Percentiles rank a stretch among this genome's conserved stretches.
Conservation (phyloP, 139 green algal species). For the Eudorina sp. region DNA sequence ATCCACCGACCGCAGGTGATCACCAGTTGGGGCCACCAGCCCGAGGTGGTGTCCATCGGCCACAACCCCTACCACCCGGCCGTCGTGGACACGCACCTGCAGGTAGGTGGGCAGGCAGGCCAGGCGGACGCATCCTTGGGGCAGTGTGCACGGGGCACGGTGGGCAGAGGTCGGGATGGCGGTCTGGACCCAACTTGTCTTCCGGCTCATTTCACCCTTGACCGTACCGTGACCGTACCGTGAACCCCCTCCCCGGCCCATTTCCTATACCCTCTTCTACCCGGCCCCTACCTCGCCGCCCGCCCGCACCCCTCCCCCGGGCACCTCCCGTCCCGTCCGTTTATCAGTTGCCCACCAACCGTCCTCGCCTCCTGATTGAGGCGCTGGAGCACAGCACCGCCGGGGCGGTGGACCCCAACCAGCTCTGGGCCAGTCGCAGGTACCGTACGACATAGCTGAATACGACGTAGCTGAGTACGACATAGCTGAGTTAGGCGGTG, state of each 20-base stretch:
- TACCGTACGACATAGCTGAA: background rate
- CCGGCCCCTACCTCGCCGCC: background rate
- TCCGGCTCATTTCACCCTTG: no score
- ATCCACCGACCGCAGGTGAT: background rate
- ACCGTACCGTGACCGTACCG: no score
- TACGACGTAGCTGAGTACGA: background rate
- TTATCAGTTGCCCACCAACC: conserved; percentile 18
- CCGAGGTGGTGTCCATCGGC: conserved; percentile 41
- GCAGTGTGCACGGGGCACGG: no score
- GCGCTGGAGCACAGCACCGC: conserved; percentile 23
- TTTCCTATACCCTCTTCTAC: no score
- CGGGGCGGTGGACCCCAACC: conserved; percentile 37
- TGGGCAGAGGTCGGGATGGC: no score
- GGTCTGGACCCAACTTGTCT: no score
- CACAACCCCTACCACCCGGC: conserved; percentile 42
- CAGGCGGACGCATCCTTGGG: no score
- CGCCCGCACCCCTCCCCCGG: no score
- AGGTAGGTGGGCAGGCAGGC: background rate
- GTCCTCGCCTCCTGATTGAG: conserved; percentile 34
- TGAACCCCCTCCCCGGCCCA: no score
- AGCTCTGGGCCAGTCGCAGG: conserved; percentile 31
- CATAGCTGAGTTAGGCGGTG: no score
- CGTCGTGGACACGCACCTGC: conserved; percentile 21
- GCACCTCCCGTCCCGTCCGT: no score
- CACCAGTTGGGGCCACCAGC: conserved; percentile 39